Conservation (phyloP, 768 basidiomycete genomes). For the Leccinum subgranulosum region DNA sequence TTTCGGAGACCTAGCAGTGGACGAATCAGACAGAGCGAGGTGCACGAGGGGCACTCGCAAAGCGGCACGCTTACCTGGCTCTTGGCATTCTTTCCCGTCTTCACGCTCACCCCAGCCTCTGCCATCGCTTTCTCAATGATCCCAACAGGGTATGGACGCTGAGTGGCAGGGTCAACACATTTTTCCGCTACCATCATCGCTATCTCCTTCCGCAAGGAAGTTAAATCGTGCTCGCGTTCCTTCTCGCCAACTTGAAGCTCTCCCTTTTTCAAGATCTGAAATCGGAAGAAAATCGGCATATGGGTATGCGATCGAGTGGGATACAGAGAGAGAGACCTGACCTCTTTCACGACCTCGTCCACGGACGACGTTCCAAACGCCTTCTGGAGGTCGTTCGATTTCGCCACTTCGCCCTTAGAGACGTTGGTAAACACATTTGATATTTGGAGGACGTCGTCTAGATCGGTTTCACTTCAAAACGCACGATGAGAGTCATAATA, state of each 20-base stretch:
- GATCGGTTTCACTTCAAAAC: slow-evolving; percentile 71
- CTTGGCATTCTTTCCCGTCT: slow-evolving; percentile 87
- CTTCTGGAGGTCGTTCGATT: slow-evolving; percentile 86
- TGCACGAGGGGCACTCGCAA: neutral
- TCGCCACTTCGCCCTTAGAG: slow-evolving; percentile 92
- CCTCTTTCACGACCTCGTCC: slow-evolving; percentile 78
- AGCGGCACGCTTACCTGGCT: slow-evolving; percentile 61
- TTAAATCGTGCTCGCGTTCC: slow-evolving; percentile 88
- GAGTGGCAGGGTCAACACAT: slow-evolving; percentile 90
- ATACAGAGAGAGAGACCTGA: slow-evolving; percentile 26
- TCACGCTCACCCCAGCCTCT: slow-evolving; percentile 91
- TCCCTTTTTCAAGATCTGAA: slow-evolving; percentile 89
- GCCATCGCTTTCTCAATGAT: slow-evolving; percentile 98
- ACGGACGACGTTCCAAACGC: slow-evolving; percentile 79
- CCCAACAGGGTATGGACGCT: slow-evolving; percentile 86
- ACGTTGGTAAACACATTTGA: slow-evolving; percentile 95
- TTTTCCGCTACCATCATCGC: slow-evolving; percentile 93
- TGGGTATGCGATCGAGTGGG: neutral
- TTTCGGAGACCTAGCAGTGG: slow-evolving; percentile 72
- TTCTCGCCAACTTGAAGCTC: slow-evolving; percentile 97
- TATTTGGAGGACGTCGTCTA: slow-evolving; percentile 96
- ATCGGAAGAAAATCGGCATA: neutral
- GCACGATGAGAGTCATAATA: neutral
- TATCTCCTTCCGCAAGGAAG: slow-evolving; percentile 81
- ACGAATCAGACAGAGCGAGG: neutral